These are phyloP conservation scores for Microcos paniculata DNA, from an alignment of 345 rosid genomes.

Conservation along the genomic window DNA sequence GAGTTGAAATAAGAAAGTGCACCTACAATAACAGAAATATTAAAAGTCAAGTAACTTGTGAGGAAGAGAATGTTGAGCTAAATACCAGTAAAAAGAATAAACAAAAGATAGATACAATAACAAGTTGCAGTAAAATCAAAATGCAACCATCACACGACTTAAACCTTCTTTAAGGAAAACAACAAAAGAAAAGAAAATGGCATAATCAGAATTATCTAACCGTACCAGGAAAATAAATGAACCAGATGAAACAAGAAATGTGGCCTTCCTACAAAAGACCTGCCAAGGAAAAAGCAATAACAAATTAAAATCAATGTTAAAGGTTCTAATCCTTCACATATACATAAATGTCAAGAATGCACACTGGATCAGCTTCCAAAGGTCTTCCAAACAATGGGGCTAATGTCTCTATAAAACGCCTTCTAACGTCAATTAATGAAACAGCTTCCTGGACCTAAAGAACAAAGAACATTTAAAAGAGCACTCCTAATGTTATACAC, in stretches of 20 bases:
- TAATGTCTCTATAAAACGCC: conserved; percentile 77
- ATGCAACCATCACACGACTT: not conserved
- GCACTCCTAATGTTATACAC: not conserved
- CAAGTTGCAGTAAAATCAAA: not conserved
- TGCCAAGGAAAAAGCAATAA: conserved; percentile 37
- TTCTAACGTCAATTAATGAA: conserved; percentile 58
- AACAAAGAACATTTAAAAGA: conserved; percentile 12
- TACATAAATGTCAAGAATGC: conserved; percentile 23
- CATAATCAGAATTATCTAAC: not conserved
- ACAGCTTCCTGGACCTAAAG: conserved; percentile 71
- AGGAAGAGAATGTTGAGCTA: not conserved
- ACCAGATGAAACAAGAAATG: conserved; percentile 71
- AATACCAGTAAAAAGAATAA: not conserved
- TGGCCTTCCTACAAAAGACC: conserved; percentile 79
- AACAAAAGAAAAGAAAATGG: not conserved
- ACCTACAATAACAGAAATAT: conserved; percentile 44
- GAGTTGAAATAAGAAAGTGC: conserved; percentile 62
- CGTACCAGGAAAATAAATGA: conserved; percentile 78
- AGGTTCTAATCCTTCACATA: not conserved
- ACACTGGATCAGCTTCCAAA: conserved; percentile 86
- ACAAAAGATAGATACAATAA: not conserved
- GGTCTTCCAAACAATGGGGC: conserved; percentile 76
- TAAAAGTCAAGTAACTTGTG: not conserved
- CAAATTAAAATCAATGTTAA: conserved; percentile 15
- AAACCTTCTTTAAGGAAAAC: not conserved